Evolutionary conservation across 345 rosid genomes (phyloP).

Genomic region (Melaleuca alternifolia): DNA sequence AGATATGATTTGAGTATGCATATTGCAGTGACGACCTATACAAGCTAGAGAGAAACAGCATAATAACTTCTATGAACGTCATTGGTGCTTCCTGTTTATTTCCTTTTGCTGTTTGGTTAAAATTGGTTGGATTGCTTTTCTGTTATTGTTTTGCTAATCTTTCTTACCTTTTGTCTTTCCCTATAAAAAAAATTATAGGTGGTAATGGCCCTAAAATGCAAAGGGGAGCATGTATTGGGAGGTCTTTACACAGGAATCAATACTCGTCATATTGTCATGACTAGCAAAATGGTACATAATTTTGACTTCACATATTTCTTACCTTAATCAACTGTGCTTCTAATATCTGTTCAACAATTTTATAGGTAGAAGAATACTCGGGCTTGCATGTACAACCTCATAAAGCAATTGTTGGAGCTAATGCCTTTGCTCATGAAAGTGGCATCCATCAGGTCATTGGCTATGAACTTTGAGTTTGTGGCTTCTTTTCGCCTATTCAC

Average conservation of each 20-base stretch:
- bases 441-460: constrained; percentile 78
- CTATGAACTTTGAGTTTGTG: not conserved
- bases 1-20: not conserved
- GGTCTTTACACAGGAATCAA: constrained; percentile 76
- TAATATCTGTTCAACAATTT: not conserved
- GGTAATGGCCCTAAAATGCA: constrained; percentile 86
- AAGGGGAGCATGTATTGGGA: constrained; percentile 67
- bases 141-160: not conserved
- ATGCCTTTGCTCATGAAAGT: constrained; percentile 97
- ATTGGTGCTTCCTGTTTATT: not conserved
- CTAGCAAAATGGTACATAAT: constrained; percentile 88
- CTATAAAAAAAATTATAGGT: constrained; percentile 27
- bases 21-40: not conserved
- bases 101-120: not conserved
- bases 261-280: constrained; percentile 66
- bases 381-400: constrained; percentile 89
- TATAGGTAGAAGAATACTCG: constrained; percentile 87
- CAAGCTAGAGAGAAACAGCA: not conserved
- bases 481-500: not conserved
- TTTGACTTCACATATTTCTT: not conserved
- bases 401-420: constrained; percentile 93
- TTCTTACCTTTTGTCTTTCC: not conserved
- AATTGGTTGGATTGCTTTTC: not conserved
- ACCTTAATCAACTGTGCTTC: not conserved
- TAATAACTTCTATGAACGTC: not conserved